Evolutionary conservation across 306 rosid genomes (phyloP).

Genomic region (Vicia faba): DNA sequence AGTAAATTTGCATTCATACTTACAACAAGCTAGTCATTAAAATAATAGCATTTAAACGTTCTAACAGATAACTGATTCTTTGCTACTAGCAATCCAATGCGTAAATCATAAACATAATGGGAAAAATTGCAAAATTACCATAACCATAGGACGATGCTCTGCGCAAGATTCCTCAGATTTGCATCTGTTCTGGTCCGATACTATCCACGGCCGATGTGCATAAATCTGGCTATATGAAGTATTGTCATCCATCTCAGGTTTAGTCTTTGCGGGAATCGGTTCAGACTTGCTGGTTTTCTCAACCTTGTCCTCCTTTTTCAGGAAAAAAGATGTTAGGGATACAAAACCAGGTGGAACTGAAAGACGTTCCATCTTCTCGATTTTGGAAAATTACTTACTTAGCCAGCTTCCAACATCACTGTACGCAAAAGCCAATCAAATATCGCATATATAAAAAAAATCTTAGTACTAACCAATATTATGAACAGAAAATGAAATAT

Average conservation of each 20-base stretch:
- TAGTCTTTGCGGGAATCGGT: conserved; percentile 29
- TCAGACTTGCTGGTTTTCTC: conserved; percentile 38
- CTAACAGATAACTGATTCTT: neutral
- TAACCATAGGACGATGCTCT: conserved; percentile 52
- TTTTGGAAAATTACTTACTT: conserved; percentile 20
- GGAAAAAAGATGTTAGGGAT: conserved; percentile 60
- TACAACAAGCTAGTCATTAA: conserved; percentile 26
- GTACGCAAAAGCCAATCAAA: conserved; percentile 31
- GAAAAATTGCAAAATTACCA: conserved; percentile 28
- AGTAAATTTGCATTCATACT: conserved; percentile 18
- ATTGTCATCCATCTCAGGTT: conserved; percentile 36
- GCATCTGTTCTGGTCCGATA: conserved; percentile 42
- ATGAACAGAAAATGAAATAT: conserved; percentile 8
- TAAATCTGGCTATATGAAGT: conserved; percentile 31
- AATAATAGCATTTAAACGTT: conserved; percentile 4
- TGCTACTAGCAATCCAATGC: neutral
- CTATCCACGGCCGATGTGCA: conserved; percentile 64
- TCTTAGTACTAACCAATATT: neutral
- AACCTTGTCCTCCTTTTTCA: conserved; percentile 51
- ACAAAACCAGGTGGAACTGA: conserved; percentile 73
- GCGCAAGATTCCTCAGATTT: conserved; percentile 45
- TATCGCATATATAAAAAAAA: conserved; percentile 17
- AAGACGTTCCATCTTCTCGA: conserved; percentile 38
- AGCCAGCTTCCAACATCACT: conserved; percentile 45
- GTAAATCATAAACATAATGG: conserved; percentile 7